Base-by-base conservation (phyloP, 2,329 filamentous ascomycete genomes). In the Claviceps arundinis region DNA sequence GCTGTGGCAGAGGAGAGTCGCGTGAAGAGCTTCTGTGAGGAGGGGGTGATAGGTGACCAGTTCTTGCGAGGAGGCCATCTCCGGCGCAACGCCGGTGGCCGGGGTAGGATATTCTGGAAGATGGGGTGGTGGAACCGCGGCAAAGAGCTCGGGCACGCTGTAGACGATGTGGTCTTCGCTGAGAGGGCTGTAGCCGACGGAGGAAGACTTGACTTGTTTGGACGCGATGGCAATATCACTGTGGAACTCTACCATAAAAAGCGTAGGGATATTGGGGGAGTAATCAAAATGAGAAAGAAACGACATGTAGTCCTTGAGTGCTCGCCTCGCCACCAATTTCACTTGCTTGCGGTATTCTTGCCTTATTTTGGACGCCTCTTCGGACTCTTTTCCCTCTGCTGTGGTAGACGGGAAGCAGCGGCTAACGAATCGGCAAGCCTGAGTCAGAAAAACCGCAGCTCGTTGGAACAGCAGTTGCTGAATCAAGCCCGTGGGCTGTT, bases 241-340 rank as follows among this genome's bases (percentile, higher is more conserved):
- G 17, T 75, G 77, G 26, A 80, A 68, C 45, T 81, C 75, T 45
- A 77, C 67, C 7, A 51, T 38, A n/a, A 50, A 26, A 6, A 37
- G 8, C 6, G 6, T 24, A 16, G 84, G 77, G 43, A 87, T 66
- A 48, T 85, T 78, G 0, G 87, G 85, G 0, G 87, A 86, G 66
- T 93, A 93, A 60, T 93, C 85, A 56, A 93, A 82, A 54, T 82
- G 73, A 1, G 81, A 80, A 41, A 94, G 70, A 62, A 87, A 93
- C 22, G 77, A 72, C 59, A 82, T 72, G 62, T 86, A 89, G 67
- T 93, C 87, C 54, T 83, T 77, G 22, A 93, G 68, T 1, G 87
- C 87, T 52, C 82, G 78, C 65, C 87, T 90, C 3, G 87, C 87
- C 65, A 85, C 82, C 1, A 76, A 74, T 59, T 87, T 86, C 57